phyloP scores from a whole-genome alignment of 2,329 filamentous ascomycete species.

The Talaromyces marneffei region DNA sequence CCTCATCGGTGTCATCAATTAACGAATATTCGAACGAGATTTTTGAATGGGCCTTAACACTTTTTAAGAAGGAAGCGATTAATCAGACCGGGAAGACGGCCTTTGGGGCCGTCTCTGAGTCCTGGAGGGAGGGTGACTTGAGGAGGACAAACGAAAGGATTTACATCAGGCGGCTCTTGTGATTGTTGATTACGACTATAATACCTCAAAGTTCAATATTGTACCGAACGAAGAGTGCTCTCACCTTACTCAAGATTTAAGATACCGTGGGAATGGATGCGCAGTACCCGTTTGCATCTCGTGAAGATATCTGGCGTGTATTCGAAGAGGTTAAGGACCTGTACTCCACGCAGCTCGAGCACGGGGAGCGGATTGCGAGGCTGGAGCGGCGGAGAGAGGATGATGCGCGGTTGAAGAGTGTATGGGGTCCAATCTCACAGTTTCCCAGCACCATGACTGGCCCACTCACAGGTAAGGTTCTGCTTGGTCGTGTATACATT shows the following conservation, averaged over 20 bases:
- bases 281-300: slow-evolving; percentile 58
- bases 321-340: slow-evolving; percentile 58
- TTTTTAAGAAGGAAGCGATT: slow-evolving; percentile 15
- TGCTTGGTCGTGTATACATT: neutral
- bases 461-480: slow-evolving; percentile 70
- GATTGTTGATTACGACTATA: neutral
- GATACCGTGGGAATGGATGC: slow-evolving; percentile 50
- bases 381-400: slow-evolving; percentile 59
- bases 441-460: slow-evolving; percentile 81
- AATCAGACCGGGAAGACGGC: slow-evolving; percentile 29
- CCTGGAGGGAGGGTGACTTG: slow-evolving; percentile 26
- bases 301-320: slow-evolving; percentile 60
- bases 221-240: neutral
- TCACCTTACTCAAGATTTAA: neutral
- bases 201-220: neutral
- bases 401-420: slow-evolving; percentile 66
- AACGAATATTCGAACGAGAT: neutral
- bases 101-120: slow-evolving; percentile 32
- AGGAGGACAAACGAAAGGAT: slow-evolving; percentile 6
- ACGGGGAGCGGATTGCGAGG: slow-evolving; percentile 55
- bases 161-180: slow-evolving; percentile 1
- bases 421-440: slow-evolving; percentile 79
- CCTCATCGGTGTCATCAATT: neutral
- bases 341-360: slow-evolving; percentile 55
- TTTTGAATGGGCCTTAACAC: slow-evolving; percentile 13